Evolutionary conservation across 352 stramenopile species (phyloP).

Genomic region (Phytopythium vexans): DNA sequence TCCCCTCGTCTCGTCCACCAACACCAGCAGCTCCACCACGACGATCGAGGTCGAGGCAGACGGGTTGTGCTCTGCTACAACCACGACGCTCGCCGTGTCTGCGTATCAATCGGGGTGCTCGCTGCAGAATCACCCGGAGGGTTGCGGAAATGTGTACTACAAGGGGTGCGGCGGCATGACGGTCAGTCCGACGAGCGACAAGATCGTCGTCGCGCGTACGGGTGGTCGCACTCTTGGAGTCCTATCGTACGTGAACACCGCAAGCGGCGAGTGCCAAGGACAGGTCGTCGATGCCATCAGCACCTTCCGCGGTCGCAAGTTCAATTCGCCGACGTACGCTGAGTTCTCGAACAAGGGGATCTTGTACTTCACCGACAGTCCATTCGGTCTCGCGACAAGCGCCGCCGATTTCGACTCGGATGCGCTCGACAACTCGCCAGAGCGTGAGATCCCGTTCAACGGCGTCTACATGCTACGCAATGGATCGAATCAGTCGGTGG

Average conservation of each 20-base stretch:
- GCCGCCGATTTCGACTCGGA: constrained; percentile 57
- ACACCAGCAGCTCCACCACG: constrained; percentile 29
- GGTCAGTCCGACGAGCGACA: constrained; percentile 54
- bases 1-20: constrained; percentile 27
- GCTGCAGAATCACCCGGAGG: constrained; percentile 59
- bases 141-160: constrained; percentile 67
- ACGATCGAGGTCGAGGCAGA: constrained; percentile 32
- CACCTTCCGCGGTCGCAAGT: constrained; percentile 70
- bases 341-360: constrained; percentile 62
- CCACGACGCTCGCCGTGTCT: constrained; percentile 54
- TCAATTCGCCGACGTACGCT: constrained; percentile 72
- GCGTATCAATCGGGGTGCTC: constrained; percentile 66
- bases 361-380: constrained; percentile 80
- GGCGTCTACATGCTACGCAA: constrained; percentile 71
- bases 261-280: constrained; percentile 48
- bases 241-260: constrained; percentile 56
- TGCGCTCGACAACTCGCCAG: constrained; percentile 58
- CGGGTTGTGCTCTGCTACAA: constrained; percentile 28
- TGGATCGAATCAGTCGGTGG: constrained; percentile 35
- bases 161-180: constrained; percentile 80
- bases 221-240: constrained; percentile 70
- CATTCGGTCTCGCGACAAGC: constrained; percentile 64
- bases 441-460: constrained; percentile 79
- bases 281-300: constrained; percentile 76
- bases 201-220: constrained; percentile 71